Evolutionary conservation across 73 alveolate species (phyloP).

Genomic region (Effrenium voratum): DNA sequence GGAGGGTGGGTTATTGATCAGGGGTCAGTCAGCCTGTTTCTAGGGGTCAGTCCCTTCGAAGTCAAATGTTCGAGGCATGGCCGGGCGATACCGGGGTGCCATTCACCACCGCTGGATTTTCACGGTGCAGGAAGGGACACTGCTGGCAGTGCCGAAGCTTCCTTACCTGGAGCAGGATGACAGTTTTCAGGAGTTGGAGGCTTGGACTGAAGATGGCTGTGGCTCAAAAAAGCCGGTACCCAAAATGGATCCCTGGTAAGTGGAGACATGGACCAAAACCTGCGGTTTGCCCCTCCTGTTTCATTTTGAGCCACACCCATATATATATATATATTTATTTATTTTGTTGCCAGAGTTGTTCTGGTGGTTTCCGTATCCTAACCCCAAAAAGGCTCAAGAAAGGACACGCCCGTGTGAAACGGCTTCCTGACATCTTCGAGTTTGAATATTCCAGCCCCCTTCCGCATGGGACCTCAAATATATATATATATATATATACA

Average conservation of each 20-base stretch:
- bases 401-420: too few relatives aligned
- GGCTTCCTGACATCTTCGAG: background rate
- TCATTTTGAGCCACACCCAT: background rate
- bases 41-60: too few relatives aligned
- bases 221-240: background rate
- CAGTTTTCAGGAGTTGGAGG: background rate
- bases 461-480: background rate
- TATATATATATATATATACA: background rate
- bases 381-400: too few relatives aligned
- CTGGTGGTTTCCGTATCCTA: too few relatives aligned
- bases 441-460: background rate
- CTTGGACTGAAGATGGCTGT: background rate
- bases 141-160: constrained; percentile 40
- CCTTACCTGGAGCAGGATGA: constrained; percentile 44
- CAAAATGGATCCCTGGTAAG: background rate
- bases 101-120: constrained; percentile 30
- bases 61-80: too few relatives aligned
- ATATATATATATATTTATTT: background rate
- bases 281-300: background rate
- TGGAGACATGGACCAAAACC: too few relatives aligned
- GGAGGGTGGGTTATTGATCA: too few relatives aligned
- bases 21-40: too few relatives aligned
- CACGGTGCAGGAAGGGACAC: background rate
- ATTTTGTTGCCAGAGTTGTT: too few relatives aligned
- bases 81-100: constrained; percentile 4